Conservation (phyloP, 73 alveolate genomes). For the Paramecium pentaurelia region DNA sequence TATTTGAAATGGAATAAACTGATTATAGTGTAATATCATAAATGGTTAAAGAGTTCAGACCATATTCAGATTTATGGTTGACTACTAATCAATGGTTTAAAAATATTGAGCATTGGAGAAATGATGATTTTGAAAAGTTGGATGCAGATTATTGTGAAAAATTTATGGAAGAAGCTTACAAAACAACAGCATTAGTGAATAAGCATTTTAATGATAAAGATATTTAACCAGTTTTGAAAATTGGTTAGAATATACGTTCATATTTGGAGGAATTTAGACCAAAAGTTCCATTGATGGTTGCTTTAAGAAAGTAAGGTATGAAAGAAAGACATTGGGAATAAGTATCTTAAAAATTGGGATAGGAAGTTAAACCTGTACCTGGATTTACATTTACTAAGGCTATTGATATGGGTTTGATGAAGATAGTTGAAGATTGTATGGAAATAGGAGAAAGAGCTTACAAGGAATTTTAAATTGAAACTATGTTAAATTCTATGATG, state of each 20-base stretch:
- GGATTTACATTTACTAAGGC: constrained; percentile 96
- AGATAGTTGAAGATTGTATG: constrained; percentile 91
- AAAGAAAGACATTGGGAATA: constrained; percentile 99
- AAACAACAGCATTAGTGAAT: constrained; percentile 70
- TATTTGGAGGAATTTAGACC: constrained; percentile 93
- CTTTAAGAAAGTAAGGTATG: constrained; percentile 92
- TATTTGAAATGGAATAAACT: constrained; percentile 88
- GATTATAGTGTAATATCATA: constrained; percentile 91
- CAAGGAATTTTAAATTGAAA: constrained; percentile 50
- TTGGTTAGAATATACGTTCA: constrained; percentile 23
- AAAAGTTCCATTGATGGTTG: constrained; percentile 89
- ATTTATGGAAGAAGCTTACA: constrained; percentile 75
- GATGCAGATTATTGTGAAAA: constrained; percentile 83
- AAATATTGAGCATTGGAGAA: constrained; percentile 74
- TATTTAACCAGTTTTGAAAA: constrained; percentile 51
- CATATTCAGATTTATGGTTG: constrained; percentile 86
- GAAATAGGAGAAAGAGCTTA: constrained; percentile 98
- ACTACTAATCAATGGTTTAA: constrained; percentile 83
- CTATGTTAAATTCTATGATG: constrained; percentile 43
- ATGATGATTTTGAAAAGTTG: constrained; percentile 83
- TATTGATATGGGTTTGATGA: constrained; percentile 91
- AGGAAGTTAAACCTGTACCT: constrained; percentile 82
- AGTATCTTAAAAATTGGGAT: constrained; percentile 91
- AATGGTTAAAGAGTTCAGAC: constrained; percentile 86
- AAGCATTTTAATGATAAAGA: constrained; percentile 81